Evolutionary conservation across 2,329 filamentous ascomycete species (phyloP).

Genomic region (Colletotrichum phormii): DNA sequence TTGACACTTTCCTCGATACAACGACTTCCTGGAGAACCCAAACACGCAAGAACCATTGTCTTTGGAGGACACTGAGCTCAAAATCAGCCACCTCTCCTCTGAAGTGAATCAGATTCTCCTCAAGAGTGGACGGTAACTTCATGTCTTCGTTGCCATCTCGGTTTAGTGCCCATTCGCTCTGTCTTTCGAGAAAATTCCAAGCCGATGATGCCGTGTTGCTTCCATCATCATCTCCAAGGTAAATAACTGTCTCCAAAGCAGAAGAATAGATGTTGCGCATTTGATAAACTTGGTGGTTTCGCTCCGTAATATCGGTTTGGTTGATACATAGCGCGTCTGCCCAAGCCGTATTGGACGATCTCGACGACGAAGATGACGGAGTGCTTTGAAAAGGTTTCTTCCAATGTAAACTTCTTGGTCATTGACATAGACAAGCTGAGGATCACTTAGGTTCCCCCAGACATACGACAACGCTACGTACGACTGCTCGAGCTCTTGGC

Average conservation of each 20-base stretch:
- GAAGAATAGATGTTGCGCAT: neutral
- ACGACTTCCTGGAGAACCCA: neutral
- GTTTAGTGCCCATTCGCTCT: neutral
- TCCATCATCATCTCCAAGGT: neutral
- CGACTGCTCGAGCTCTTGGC: neutral
- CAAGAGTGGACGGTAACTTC: neutral
- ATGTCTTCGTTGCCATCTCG: neutral
- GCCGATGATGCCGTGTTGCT: neutral
- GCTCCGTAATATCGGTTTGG: neutral
- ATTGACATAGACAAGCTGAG: neutral
- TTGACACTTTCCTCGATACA: neutral
- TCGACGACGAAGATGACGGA: neutral
- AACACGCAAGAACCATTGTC: neutral
- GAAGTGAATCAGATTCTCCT: neutral
- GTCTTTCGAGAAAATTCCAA: neutral
- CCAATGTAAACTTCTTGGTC: neutral
- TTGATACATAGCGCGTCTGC: neutral
- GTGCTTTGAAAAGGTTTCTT: neutral
- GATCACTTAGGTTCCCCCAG: neutral
- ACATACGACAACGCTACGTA: neutral
- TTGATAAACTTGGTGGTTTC: neutral
- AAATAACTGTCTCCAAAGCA: neutral
- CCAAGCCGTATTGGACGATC: neutral
- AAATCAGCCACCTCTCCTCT: neutral
- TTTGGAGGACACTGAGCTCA: neutral